These are phyloP conservation scores for Hygrophoropsis aurantiaca DNA, from an alignment of 768 basidiomycete genomes.

Conservation along the genomic window DNA sequence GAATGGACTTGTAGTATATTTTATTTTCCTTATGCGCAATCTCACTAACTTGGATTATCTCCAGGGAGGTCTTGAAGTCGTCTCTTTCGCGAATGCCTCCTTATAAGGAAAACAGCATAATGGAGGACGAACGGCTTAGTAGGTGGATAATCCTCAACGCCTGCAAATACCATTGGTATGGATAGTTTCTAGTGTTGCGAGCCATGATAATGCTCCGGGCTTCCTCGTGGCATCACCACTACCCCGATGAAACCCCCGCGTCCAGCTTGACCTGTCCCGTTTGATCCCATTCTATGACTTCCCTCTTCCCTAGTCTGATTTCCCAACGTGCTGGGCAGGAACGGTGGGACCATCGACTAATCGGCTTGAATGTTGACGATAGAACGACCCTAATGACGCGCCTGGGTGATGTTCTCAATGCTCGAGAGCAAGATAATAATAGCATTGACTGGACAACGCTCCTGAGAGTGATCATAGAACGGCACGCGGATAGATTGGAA, in stretches of 20 bases:
- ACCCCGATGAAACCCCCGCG: constrained; percentile 26
- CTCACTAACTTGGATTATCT: constrained; percentile 28
- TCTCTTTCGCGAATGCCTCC: constrained; percentile 41
- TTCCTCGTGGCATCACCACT: constrained; percentile 23
- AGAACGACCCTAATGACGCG: constrained; percentile 1
- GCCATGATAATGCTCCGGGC: constrained; percentile 11
- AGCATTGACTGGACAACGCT: constrained; percentile 44
- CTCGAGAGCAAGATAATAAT: constrained; percentile 15
- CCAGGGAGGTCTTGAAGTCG: no score
- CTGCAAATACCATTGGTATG: no score
- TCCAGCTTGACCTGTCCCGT: constrained; percentile 20
- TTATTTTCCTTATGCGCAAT: not conserved
- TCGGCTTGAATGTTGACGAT: constrained; percentile 13
- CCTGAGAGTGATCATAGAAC: constrained; percentile 37
- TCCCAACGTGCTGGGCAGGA: constrained; percentile 11
- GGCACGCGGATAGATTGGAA: constrained; percentile 43
- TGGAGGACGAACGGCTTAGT: no score
- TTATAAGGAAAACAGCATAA: no score
- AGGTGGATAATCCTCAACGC: no score
- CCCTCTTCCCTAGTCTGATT: constrained; percentile 16
- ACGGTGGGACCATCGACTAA: constrained; percentile 18
- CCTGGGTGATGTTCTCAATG: constrained; percentile 5
- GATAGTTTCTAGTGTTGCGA: not conserved
- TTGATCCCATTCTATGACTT: constrained; percentile 28
- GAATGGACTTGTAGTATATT: constrained; percentile 47